These are phyloP conservation scores for Lablab purpureus DNA, from an alignment of 306 rosid species.

Conservation along the genomic window DNA sequence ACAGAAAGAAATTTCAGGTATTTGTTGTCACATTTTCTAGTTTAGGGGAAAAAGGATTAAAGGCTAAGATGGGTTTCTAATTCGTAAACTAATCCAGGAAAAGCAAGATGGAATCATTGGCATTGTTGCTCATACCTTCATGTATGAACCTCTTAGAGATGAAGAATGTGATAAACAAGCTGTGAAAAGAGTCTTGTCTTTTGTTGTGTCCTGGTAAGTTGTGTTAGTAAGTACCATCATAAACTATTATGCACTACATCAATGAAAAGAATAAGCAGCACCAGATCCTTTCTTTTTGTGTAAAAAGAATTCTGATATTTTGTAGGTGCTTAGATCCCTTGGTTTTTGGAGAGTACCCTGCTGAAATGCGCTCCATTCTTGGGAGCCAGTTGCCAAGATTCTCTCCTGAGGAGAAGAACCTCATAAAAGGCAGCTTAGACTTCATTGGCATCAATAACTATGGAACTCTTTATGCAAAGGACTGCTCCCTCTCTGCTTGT, in stretches of 20 bases:
- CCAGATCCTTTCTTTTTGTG: background rate
- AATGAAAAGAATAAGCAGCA: background rate
- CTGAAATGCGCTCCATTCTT: constrained; percentile 60
- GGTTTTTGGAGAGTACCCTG: constrained; percentile 68
- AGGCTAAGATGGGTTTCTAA: constrained; percentile 10
- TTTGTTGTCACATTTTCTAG: constrained; percentile 25
- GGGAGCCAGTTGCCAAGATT: constrained; percentile 61
- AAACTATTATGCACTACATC: background rate
- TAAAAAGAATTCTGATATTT: background rate
- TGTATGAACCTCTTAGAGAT: constrained; percentile 72
- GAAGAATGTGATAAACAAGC: constrained; percentile 59
- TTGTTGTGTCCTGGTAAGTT: constrained; percentile 59
- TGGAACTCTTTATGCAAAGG: constrained; percentile 60
- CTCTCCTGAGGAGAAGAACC: constrained; percentile 51
- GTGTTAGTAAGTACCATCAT: background rate
- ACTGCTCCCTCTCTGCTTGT: constrained; percentile 59
- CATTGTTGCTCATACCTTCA: constrained; percentile 33
- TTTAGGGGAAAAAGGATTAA: background rate
- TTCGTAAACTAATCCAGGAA: constrained; percentile 45
- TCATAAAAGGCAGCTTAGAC: constrained; percentile 63
- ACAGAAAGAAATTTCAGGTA: constrained; percentile 65
- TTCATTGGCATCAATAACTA: constrained; percentile 74
- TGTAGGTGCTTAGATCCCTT: constrained; percentile 63
- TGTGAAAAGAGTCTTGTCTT: constrained; percentile 62
- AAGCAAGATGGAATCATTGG: constrained; percentile 68